A percentile compares a stretch with the other conserved stretches of the same genome.
Evolutionary conservation across 768 basidiomycete species (phyloP).

Genomic region (Crepidotus variabilis): DNA sequence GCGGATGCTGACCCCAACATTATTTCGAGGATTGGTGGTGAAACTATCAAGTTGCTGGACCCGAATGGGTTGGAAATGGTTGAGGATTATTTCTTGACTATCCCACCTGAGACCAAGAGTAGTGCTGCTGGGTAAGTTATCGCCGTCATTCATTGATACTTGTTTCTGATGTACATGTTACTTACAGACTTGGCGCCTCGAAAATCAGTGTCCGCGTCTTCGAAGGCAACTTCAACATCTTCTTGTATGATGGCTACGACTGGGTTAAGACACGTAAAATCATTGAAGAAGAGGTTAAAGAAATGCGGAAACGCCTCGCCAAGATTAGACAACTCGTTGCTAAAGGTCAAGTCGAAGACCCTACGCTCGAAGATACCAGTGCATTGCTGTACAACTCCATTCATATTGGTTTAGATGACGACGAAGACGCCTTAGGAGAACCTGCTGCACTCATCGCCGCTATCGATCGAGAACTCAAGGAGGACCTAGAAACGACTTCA

Average conservation of each 20-base stretch:
- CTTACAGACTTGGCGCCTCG: conserved; percentile 40
- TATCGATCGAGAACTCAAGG: conserved; percentile 86
- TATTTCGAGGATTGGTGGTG: conserved; percentile 69
- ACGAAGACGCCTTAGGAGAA: conserved; percentile 65
- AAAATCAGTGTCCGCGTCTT: conserved; percentile 51
- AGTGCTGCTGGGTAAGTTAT: conserved; percentile 43
- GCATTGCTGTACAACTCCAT: conserved; percentile 90
- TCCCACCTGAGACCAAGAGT: conserved; percentile 52
- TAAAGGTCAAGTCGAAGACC: conserved; percentile 82
- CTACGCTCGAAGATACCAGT: conserved; percentile 67
- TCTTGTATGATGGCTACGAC: conserved; percentile 93
- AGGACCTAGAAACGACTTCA: conserved; percentile 72
- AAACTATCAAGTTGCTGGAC: conserved; percentile 79
- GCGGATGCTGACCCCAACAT: conserved; percentile 24
- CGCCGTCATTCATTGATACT: neutral
- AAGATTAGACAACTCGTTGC: conserved; percentile 92
- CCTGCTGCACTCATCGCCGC: conserved; percentile 79
- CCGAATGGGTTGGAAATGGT: conserved; percentile 59
- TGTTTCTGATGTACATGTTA: neutral
- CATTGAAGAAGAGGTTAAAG: conserved; percentile 85
- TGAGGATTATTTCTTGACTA: conserved; percentile 70
- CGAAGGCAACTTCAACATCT: conserved; percentile 60
- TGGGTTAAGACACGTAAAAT: conserved; percentile 82
- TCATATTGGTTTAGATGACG: conserved; percentile 85
- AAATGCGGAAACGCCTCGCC: conserved; percentile 80